These are phyloP conservation scores for Apiospora malaysiana DNA, from an alignment of 2,329 filamentous ascomycete genomes.

Conservation along the genomic window DNA sequence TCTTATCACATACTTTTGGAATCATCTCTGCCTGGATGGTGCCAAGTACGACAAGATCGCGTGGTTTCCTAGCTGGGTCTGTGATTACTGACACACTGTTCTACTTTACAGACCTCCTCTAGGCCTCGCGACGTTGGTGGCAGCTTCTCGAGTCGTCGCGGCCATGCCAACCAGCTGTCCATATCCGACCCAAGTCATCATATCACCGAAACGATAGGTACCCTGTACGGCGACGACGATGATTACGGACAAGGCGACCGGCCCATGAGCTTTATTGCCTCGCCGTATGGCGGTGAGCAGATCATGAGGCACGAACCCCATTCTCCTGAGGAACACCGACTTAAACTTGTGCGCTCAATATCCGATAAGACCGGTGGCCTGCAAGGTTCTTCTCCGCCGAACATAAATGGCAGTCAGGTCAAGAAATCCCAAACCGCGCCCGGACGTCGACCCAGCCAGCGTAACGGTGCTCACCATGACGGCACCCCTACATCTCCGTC, in stretches of 20 bases:
- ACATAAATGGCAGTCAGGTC: slow-evolving; percentile 26
- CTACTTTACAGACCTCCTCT: slow-evolving; percentile 58
- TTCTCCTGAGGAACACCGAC: slow-evolving; percentile 47
- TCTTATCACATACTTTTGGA: not conserved
- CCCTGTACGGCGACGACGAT: slow-evolving; percentile 83
- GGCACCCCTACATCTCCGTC: slow-evolving; percentile 32
- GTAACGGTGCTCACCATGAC: slow-evolving; percentile 47
- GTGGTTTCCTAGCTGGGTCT: not conserved
- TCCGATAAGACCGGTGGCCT: slow-evolving; percentile 48
- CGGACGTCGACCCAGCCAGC: slow-evolving; percentile 46
- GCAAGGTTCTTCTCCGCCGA: not conserved
- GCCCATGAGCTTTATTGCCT: slow-evolving; percentile 76
- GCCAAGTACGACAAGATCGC: not conserved
- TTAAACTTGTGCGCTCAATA: slow-evolving; percentile 50
- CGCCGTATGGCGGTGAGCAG: slow-evolving; percentile 60
- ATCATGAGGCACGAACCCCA: slow-evolving; percentile 45
- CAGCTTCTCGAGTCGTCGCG: slow-evolving; percentile 64
- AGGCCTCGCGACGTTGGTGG: slow-evolving; percentile 61
- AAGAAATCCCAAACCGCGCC: slow-evolving; percentile 53
- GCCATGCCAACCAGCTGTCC: slow-evolving; percentile 63
- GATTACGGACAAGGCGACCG: slow-evolving; percentile 59
- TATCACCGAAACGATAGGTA: slow-evolving; percentile 92
- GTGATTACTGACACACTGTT: slow-evolving; percentile 5
- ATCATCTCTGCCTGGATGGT: not conserved
- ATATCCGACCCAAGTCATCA: slow-evolving; percentile 92